Conservation (phyloP, 768 basidiomycete species). For the Boletus sp. region DNA sequence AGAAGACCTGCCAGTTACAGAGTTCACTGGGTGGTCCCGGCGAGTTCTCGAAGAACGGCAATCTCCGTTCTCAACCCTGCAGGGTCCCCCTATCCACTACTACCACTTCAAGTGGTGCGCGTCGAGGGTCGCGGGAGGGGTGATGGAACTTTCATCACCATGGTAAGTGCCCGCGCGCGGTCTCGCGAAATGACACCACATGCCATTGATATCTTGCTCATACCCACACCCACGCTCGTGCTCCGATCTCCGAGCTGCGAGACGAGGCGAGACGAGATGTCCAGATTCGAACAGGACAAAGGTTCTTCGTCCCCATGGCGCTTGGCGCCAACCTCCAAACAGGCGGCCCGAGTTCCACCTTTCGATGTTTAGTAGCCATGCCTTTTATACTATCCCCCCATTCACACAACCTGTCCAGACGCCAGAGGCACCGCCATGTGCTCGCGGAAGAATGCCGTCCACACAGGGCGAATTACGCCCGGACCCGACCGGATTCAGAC, state of each 20-base stretch:
- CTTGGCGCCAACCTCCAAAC: neutral
- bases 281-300: neutral
- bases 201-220: neutral
- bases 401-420: neutral
- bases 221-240: neutral
- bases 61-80: neutral
- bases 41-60: neutral
- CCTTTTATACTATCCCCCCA: neutral
- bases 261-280: neutral
- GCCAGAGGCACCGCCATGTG: neutral
- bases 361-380: neutral
- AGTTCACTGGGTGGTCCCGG: neutral
- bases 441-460: neutral
- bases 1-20: neutral
- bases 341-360: neutral
- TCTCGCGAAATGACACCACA: too few species aligned
- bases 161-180: too few species aligned
- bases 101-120: neutral
- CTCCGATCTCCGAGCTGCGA: neutral
- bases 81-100: neutral
- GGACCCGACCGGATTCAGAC: too few species aligned
- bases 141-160: too few species aligned
- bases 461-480: too few species aligned
- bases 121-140: neutral
- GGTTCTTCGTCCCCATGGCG: neutral